Percentiles rank a stretch among this genome's conserved stretches.
Conservation (phyloP, 1,284 basidiomycete genomes). For the Ceratobasidium theobromae region DNA sequence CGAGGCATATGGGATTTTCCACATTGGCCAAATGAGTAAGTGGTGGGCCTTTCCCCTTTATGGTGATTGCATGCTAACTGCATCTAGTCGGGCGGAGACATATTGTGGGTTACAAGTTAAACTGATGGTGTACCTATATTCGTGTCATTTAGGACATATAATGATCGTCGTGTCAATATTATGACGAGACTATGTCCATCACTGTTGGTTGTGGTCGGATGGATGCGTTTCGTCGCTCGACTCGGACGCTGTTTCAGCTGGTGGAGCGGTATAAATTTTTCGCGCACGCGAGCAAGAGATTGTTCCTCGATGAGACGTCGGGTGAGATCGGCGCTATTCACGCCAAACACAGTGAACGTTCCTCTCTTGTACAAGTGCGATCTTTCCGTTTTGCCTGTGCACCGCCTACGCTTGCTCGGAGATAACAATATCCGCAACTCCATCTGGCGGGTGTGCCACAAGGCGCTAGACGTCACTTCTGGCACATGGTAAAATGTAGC, state of each 20-base stretch:
- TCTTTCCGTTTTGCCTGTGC: not conserved
- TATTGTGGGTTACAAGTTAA: constrained; percentile 79
- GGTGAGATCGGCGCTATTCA: not conserved
- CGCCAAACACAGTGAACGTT: not conserved
- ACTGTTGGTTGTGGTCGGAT: not conserved
- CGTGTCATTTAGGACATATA: not conserved
- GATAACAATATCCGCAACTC: too few species aligned
- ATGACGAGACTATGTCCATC: not conserved
- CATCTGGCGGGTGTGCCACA: too few species aligned
- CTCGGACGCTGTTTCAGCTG: not conserved
- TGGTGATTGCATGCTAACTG: not conserved
- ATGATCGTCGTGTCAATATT: not conserved
- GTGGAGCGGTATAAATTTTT: not conserved
- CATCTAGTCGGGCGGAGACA: constrained; percentile 62
- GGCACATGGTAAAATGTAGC: too few species aligned
- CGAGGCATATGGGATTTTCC: constrained; percentile 78
- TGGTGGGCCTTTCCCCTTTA: not conserved
- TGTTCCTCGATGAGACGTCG: not conserved
- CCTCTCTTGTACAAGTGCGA: not conserved
- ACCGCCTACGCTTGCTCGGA: too few species aligned
- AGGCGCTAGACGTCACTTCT: too few species aligned
- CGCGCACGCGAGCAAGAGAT: not conserved
- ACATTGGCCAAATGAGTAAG: constrained; percentile 85
- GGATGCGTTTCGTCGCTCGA: not conserved
- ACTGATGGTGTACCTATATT: constrained; percentile 46